These are phyloP conservation scores for Phaffia rhodozyma DNA, from an alignment of 1,284 basidiomycete species.

Conservation along the genomic window DNA sequence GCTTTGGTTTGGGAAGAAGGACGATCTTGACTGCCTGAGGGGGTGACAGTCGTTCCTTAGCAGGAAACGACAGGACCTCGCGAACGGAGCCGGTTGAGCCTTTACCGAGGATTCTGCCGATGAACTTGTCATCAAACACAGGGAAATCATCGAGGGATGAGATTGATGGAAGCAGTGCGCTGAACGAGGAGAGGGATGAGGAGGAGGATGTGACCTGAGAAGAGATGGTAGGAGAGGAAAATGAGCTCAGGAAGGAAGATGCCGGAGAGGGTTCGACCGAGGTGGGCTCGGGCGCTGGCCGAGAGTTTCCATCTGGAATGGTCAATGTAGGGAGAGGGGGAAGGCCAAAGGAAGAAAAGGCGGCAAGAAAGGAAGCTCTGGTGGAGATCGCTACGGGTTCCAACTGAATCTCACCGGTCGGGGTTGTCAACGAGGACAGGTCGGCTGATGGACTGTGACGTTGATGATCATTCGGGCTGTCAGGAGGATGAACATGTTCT, in stretches of 20 bases:
- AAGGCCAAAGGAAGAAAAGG: too few relatives aligned
- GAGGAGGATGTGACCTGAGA: too few relatives aligned
- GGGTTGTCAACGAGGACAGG: not conserved
- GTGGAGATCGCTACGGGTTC: not conserved
- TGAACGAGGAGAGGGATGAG: too few relatives aligned
- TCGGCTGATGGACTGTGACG: not conserved
- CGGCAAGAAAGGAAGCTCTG: too few relatives aligned
- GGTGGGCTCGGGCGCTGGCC: too few relatives aligned
- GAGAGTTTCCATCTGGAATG: too few relatives aligned
- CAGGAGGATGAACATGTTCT: too few relatives aligned
- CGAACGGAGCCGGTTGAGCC: slow-evolving; percentile 12
- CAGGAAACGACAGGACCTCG: slow-evolving; percentile 2
- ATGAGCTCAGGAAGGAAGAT: not conserved
- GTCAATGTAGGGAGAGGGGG: too few relatives aligned
- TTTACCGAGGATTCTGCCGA: slow-evolving; percentile 14
- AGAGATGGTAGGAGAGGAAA: too few relatives aligned
- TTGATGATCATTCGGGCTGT: not conserved
- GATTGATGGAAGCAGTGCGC: too few relatives aligned
- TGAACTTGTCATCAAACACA: not conserved
- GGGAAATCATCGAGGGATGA: too few relatives aligned
- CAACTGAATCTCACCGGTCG: not conserved
- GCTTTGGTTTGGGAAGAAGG: not conserved
- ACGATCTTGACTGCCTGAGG: slow-evolving; percentile 15
- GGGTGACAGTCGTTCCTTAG: not conserved
- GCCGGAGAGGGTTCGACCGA: too few relatives aligned